Evolutionary conservation across 805 yeast species (phyloP), one percentile per base, ranked within the genome.

Genomic region (Hanseniaspora guilliermondii): DNA sequence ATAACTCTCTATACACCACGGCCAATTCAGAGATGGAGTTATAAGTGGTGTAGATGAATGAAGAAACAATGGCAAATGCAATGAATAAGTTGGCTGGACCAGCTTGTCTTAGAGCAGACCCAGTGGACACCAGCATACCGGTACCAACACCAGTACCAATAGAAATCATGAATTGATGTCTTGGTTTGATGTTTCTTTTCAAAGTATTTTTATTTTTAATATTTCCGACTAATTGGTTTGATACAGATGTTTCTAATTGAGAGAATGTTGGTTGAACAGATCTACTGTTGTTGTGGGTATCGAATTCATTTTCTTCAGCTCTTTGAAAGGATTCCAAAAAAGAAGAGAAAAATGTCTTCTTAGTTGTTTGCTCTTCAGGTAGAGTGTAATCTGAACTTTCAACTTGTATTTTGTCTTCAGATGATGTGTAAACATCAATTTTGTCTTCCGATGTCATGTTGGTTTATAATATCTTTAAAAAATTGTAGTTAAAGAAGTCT

Each of bases 131-230:
- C 59, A 84, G 78, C 53, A 83, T 67, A 64, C 89, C 89, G 2
- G 87, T 80, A 60, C 89, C 89, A 49, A 83, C 79, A 60, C 83
- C 78, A 38, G 87, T 84, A 32, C 87, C 87, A 42, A 84, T 74
- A 40, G 87, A 82, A 61, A 84, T 82, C 82, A 85, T 77, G 57
- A 81, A 78, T 62, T 83, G 71, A 66, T 83, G 89, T 62, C 88
- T 73, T 8, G 73, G 64, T 39, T 63, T 62, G 42, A 65, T 65
- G 9, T 61, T 60, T 49, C 61, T 59, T 58, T 66, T 66, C 49
- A 75, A 68, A 72, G 40, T 32, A n/a, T 38, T 48, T 19, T 44
- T 44, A 21, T 37, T 39, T 35, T 36, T 42, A n/a, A 27, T 27
- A 2, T 17, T 35, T n/a, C n/a, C 35, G 14, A 33, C 22, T 6